Evolutionary conservation across 306 rosid genomes (phyloP).

Genomic region (Begonia peltatifolia): DNA sequence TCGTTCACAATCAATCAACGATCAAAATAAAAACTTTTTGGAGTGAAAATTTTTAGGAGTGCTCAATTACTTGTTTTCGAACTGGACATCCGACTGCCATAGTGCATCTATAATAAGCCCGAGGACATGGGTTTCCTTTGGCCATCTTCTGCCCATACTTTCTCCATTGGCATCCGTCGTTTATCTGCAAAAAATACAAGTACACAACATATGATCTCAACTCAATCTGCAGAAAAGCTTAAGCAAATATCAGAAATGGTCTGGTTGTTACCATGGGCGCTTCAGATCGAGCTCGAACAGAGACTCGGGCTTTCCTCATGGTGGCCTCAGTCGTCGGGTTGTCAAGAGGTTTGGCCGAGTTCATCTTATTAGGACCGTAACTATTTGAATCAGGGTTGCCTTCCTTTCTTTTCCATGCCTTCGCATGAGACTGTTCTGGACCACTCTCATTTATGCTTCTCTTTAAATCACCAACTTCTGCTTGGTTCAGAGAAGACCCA

Average conservation of each 20-base stretch:
- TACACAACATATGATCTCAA: not conserved
- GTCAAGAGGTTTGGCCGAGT: slow-evolving; percentile 14
- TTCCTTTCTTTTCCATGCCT: slow-evolving; percentile 41
- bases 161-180: slow-evolving; percentile 98
- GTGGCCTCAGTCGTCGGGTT: slow-evolving; percentile 72
- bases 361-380: slow-evolving; percentile 48
- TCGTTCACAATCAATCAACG: too few species aligned
- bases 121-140: slow-evolving; percentile 91
- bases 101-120: slow-evolving; percentile 93
- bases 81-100: slow-evolving; percentile 96
- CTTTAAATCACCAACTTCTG: slow-evolving; percentile 2
- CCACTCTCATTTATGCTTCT: slow-evolving; percentile 9
- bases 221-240: too few species aligned
- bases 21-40: too few species aligned
- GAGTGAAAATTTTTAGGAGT: too few species aligned
- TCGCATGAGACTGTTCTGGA: slow-evolving; percentile 7
- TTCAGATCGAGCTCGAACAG: slow-evolving; percentile 92
- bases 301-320: slow-evolving; percentile 95
- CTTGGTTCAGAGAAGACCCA: slow-evolving; percentile 27
- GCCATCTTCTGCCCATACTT: slow-evolving; percentile 98
- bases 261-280: slow-evolving; percentile 59
- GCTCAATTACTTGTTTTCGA: slow-evolving; percentile 65
- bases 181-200: slow-evolving; percentile 29
- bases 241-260: too few species aligned
- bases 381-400: slow-evolving; percentile 68